Conservation (phyloP, 495 filamentous ascomycete genomes). For the Bathelium albidoporum region DNA sequence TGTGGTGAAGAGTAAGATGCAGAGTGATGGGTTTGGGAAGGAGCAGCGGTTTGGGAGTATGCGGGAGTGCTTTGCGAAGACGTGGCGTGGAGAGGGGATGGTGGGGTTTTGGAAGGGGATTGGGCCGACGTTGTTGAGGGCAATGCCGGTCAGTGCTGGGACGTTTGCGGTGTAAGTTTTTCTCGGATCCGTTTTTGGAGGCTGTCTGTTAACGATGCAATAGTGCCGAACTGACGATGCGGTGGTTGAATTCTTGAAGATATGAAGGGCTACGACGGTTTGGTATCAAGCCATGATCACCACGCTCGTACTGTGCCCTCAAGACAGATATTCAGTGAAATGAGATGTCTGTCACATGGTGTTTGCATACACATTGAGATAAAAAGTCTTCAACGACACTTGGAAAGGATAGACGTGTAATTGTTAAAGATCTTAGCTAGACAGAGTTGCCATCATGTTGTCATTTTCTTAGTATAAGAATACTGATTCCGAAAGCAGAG, state of each 20-base stretch:
- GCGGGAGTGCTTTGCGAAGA: conserved; percentile 84
- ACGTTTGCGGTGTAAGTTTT: conserved; percentile 60
- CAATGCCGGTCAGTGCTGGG: conserved; percentile 94
- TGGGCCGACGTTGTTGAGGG: conserved; percentile 83
- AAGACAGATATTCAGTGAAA: too few relatives aligned
- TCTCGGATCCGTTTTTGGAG: not conserved
- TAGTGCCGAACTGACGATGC: not conserved
- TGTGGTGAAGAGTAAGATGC: conserved; percentile 99
- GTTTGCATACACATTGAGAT: too few relatives aligned
- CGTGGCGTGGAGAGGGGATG: conserved; percentile 62
- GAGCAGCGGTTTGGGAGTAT: conserved; percentile 64
- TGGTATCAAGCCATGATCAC: not conserved
- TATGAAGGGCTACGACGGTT: not conserved
- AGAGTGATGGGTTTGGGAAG: conserved; percentile 76
- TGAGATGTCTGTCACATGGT: too few relatives aligned
- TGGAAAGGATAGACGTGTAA: too few relatives aligned
- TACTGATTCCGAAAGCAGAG: too few relatives aligned
- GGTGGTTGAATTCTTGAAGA: conserved; percentile 1
- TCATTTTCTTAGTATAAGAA: too few relatives aligned
- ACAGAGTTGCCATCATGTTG: too few relatives aligned
- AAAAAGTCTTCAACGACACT: too few relatives aligned
- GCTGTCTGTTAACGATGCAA: not conserved
- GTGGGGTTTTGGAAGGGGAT: conserved; percentile 94
- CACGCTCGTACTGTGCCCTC: too few relatives aligned
- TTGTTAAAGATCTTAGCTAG: too few relatives aligned